Conservation (phyloP, 129 eudicot genomes). For the Artemisia argyi region DNA sequence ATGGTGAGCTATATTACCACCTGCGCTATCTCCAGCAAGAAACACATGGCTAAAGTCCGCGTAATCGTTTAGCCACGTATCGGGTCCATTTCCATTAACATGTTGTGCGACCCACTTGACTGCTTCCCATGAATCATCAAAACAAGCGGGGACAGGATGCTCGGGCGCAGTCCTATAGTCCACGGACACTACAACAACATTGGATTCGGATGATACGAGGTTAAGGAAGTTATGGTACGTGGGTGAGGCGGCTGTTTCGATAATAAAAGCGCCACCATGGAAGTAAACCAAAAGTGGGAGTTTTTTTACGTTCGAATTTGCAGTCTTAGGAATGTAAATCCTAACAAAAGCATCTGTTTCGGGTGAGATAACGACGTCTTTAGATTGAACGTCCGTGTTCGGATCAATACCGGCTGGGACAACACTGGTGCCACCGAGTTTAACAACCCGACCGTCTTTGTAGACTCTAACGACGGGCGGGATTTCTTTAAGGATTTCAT, state of each 20-base stretch:
- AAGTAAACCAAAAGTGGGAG: conserved; percentile 54
- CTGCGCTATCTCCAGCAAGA: conserved; percentile 46
- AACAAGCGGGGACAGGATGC: conserved; percentile 45
- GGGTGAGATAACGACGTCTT: conserved; percentile 40
- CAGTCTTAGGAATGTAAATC: conserved; percentile 39
- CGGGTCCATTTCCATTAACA: conserved; percentile 18
- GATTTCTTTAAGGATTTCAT: neutral
- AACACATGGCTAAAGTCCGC: conserved; percentile 35
- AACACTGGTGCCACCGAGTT: conserved; percentile 33
- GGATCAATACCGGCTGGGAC: conserved; percentile 45
- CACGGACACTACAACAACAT: conserved; percentile 35
- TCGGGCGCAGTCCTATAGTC: conserved; percentile 56
- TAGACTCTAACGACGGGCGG: conserved; percentile 16
- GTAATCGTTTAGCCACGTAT: conserved; percentile 34
- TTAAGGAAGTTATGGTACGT: conserved; percentile 27
- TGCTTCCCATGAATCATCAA: conserved; percentile 59
- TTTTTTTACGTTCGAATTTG: conserved; percentile 20
- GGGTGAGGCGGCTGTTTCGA: conserved; percentile 27
- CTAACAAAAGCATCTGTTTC: conserved; percentile 46
- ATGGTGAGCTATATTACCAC: conserved; percentile 51
- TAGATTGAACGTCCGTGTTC: conserved; percentile 43
- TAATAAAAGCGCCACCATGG: conserved; percentile 68
- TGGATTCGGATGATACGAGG: conserved; percentile 25
- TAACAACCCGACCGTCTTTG: conserved; percentile 50
- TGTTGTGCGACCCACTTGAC: conserved; percentile 58